Evolutionary conservation across 2,329 filamentous ascomycete species (phyloP), one percentile per base, ranked within the genome.

Genomic region (Arthrobotrys sphaeroides): DNA sequence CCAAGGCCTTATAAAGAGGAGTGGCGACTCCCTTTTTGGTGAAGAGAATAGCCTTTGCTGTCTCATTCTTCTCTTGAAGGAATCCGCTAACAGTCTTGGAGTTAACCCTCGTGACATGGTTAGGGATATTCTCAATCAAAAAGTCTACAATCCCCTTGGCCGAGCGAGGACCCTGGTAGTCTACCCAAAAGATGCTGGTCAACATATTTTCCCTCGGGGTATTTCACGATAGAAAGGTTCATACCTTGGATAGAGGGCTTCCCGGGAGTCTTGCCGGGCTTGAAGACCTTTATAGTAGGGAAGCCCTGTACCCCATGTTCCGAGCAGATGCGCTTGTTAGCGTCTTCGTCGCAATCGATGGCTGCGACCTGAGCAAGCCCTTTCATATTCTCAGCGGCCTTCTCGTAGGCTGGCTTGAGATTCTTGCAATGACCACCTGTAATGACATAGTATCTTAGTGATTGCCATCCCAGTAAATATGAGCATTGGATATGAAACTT

Each of bases 341-440:
- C 84, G 64, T 97, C 94, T 31, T 96, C 93, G 81, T 99, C 94
- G 83, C 95, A 99, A 83, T 99, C 91, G 78, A 99, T 86, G 66
- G 96, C 95, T 53, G 93, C 95, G 43, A 99, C 94, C 80, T 97
- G 96, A 80, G 93, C 95, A 12, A 98, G 87, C 12, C 95, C 95
- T n/a, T 91, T 88, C 72, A 99, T 90, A 80, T 90, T 93, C 80
- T 90, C 91, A 79, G 95, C 95, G 1, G 90, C 94, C 83, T 97
- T 97, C 83, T 98, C 94, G 84, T 95, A 99, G 47, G 92, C 92
- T 2, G 94, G 94, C 84, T 97, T 94, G 80, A 99, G 90, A 84
- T 91, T 97, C 84, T 97, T 88, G 85, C 95, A 99, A 84, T 98
- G 95, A 43, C 94, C 95, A 81, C 95, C 78, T 78, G 60, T 18